Base-by-base conservation (phyloP, 257 asterid genomes). In the Scutellaria baicalensis region DNA sequence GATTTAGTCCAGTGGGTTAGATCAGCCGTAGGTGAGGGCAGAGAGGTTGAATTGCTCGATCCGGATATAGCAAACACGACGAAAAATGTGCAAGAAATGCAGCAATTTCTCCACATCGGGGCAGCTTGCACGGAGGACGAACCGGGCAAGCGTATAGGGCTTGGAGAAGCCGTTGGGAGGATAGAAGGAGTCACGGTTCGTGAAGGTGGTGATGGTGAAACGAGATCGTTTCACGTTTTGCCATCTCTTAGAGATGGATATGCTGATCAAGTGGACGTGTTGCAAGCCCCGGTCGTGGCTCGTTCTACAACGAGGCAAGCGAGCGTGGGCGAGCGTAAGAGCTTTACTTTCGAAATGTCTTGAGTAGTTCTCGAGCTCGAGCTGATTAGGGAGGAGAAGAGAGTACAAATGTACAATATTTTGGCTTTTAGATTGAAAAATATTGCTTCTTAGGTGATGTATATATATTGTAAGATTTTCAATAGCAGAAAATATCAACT, bases 1-100 rank as follows among this genome's bases (percentile, higher is more conserved):
- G 96, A 90, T 52, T 23, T 90, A n/a, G 89, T 82, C n/a, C 80
- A 76, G 59, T 88, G 94, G 91, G 87, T 80, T 40, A 84, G 81
- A 69, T 71, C 86, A 6, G 84, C 95, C 0, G 75, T 85, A 6
- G 79, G 71, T 0, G 95, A 87, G 38, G 93, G 90, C n/a, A 83
- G 79, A 70, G 91, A 80, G 51, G 72, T 38, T 0, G 95, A 85
- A 0, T 14, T 88, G 31, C 67, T 80, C 0, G 92, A 90, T 74
- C 90, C 95, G 4, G 85, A 85, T 2, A 66, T 87, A 2, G 77
- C 52, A 0, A 67, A 23, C 59, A 49, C 80, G 2, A 23, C 6
- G 36, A 38, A 58, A 48, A 71, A 47, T 0, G 36, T 47, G 17
- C 73, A 55, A 1, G 81, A 83, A 64, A 78, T 86, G 81, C 79